phyloP scores from a whole-genome alignment of 306 rosid genomes.

The Rosa rugosa region DNA sequence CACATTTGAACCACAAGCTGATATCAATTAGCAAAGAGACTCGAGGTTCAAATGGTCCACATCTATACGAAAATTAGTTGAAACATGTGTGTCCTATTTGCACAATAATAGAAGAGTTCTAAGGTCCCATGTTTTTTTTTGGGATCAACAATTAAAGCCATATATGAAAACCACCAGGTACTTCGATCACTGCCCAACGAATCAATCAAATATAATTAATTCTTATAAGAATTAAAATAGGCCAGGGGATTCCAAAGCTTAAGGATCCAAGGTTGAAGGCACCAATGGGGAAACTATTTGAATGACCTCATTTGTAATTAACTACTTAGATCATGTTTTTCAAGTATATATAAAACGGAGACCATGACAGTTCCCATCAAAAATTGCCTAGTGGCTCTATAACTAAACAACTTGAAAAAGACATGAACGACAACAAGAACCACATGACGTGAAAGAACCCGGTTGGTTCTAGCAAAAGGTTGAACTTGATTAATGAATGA shows the following conservation, averaged over 20 bases:
- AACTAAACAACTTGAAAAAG: background rate
- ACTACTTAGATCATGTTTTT: background rate
- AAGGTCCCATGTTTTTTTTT: background rate
- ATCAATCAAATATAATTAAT: no score
- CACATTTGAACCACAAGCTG: background rate
- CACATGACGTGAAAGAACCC: slow-evolving; percentile 4
- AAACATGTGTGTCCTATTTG: background rate
- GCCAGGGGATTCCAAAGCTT: background rate
- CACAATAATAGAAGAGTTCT: background rate
- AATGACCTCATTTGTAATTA: background rate
- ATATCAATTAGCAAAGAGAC: background rate
- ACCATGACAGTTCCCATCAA: background rate
- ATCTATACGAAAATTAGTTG: background rate
- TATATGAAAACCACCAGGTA: background rate
- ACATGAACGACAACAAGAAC: background rate
- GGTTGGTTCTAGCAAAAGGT: background rate
- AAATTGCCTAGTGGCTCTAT: background rate
- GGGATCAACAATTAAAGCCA: background rate
- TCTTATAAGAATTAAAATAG: no score
- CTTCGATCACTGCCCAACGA: background rate
- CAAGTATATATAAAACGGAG: background rate
- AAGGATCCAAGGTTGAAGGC: background rate
- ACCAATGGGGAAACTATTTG: background rate
- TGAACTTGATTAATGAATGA: background rate
- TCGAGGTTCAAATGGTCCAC: background rate